These are phyloP conservation scores for Cercospora zeae-maydis DNA, from an alignment of 2,329 filamentous ascomycete genomes.

Conservation along the genomic window DNA sequence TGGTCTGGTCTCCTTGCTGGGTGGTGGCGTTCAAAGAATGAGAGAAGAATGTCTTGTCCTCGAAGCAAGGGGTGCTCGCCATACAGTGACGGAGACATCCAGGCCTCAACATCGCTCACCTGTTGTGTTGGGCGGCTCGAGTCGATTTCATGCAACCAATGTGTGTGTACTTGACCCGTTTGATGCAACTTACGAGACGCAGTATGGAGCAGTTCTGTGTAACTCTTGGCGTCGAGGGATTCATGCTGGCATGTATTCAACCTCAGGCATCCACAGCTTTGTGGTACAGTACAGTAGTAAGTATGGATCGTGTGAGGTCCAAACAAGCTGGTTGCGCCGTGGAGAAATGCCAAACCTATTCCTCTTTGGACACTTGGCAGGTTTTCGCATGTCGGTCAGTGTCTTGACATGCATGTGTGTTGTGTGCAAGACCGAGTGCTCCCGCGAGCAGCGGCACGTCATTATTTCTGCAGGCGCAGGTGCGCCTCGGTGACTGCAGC, in stretches of 20 bases:
- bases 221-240: no score
- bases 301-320: not conserved
- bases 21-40: slow-evolving; percentile 27
- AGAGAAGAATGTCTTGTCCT: slow-evolving; percentile 22
- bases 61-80: slow-evolving; percentile 22
- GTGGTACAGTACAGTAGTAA: slow-evolving; percentile 3
- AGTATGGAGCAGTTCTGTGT: no score
- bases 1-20: slow-evolving; percentile 26
- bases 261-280: not conserved
- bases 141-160: no score
- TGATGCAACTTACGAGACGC: no score
- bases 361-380: no score
- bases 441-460: not conserved
- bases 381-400: no score
- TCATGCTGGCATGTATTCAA: not conserved
- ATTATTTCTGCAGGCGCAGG: not conserved
- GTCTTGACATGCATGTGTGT: no score
- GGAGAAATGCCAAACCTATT: not conserved
- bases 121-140: no score
- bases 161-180: no score
- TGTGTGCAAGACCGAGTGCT: no score
- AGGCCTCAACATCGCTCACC: not conserved
- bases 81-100: no score
- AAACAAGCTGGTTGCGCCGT: not conserved
- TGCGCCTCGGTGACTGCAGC: not conserved